Evolutionary conservation across 2,329 filamentous ascomycete genomes (phyloP).

Genomic region (Apiospora pterosperma): DNA sequence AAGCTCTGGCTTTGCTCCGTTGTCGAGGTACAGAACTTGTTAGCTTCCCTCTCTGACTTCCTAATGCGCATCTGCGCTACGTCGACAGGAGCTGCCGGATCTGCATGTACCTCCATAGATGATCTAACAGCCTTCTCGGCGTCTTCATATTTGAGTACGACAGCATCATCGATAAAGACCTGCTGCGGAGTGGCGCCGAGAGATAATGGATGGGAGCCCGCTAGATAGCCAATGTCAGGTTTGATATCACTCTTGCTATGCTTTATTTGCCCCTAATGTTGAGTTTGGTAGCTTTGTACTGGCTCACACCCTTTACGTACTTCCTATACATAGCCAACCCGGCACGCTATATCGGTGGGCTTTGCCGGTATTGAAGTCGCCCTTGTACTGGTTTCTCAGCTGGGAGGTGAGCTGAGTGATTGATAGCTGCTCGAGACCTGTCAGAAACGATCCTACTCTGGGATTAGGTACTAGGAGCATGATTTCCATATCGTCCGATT

Average conservation of each 20-base stretch:
- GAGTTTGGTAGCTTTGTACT: background rate
- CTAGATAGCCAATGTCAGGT: background rate
- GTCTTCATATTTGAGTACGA: constrained; percentile 4
- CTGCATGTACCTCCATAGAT: background rate
- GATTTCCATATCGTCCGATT: constrained; percentile 39
- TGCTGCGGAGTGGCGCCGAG: constrained; percentile 42
- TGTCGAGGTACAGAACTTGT: constrained; percentile 21
- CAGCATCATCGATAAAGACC: constrained; percentile 44
- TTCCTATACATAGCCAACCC: constrained; percentile 41
- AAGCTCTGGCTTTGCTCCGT: constrained; percentile 20
- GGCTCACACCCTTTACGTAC: constrained; percentile 36
- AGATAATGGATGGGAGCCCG: constrained; percentile 44
- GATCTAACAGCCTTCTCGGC: constrained; percentile 5
- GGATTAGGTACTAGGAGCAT: constrained; percentile 26
- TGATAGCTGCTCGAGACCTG: constrained; percentile 36
- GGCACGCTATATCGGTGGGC: constrained; percentile 37
- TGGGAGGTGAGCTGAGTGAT: constrained; percentile 38
- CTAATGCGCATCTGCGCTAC: background rate
- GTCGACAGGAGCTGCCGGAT: background rate
- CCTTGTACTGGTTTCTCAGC: constrained; percentile 36
- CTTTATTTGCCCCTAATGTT: background rate
- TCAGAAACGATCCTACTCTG: background rate
- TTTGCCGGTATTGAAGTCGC: constrained; percentile 44
- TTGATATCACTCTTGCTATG: too few relatives aligned
- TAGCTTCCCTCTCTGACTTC: constrained; percentile 16